Evolutionary conservation across 2,329 filamentous ascomycete species (phyloP).

Genomic region (Aspergillus luchuensis): DNA sequence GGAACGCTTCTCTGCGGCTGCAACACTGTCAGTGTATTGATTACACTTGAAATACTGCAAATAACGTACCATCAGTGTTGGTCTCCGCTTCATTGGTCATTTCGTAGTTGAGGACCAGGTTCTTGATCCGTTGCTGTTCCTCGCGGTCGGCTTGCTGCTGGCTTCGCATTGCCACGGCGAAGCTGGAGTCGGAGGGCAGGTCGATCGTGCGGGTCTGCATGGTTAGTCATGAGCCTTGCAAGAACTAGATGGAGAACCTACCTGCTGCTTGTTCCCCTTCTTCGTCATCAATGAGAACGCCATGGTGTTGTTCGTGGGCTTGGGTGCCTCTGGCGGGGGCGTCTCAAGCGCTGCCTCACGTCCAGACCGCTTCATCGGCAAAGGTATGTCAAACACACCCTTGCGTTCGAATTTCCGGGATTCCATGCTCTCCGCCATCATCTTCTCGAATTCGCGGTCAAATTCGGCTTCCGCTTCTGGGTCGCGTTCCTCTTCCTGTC

Average conservation of each 20-base stretch:
- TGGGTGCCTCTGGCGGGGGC: conserved; percentile 37
- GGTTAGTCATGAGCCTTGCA: conserved; percentile 19
- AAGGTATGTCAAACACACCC: conserved; percentile 89
- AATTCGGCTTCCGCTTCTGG: conserved; percentile 96
- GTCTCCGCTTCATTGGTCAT: conserved; percentile 79
- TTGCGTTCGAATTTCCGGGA: conserved; percentile 96
- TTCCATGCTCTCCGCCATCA: conserved; percentile 97
- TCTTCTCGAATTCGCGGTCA: conserved; percentile 94
- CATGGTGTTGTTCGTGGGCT: conserved; percentile 66
- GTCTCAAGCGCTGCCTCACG: conserved; percentile 59
- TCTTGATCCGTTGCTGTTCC: conserved; percentile 98
- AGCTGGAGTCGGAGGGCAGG: conserved; percentile 81
- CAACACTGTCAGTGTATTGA: conserved; percentile 27
- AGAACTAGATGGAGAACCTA: conserved; percentile 40
- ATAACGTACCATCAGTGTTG: conserved; percentile 66
- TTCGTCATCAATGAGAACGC: conserved; percentile 96
- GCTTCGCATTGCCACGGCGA: conserved; percentile 92
- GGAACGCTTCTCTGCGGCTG: conserved; percentile 46
- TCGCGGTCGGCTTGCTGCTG: conserved; percentile 94
- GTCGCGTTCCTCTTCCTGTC: conserved; percentile 85
- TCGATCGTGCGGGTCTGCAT: conserved; percentile 83
- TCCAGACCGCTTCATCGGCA: conserved; percentile 76
- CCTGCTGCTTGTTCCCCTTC: conserved; percentile 92
- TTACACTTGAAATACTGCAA: conserved; percentile 28
- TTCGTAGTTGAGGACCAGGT: conserved; percentile 93